Evolutionary conservation across 805 yeast genomes (phyloP).

Genomic region (Kluyveromyces nonfermentans): DNA sequence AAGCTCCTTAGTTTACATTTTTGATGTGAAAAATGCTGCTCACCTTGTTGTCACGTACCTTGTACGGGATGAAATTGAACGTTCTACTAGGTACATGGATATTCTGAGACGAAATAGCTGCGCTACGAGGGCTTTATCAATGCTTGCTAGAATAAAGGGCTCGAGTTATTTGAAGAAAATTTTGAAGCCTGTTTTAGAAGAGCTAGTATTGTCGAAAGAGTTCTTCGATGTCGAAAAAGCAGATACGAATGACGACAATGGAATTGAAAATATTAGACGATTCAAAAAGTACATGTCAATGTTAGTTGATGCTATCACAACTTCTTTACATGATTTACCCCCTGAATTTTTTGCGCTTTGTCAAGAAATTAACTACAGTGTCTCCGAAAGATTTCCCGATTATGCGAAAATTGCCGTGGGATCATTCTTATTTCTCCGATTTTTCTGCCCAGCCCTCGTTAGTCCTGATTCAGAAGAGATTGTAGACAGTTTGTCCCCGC

Average conservation of each 20-base stretch:
- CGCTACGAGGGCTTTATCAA: constrained; percentile 66
- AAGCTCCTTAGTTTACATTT: constrained; percentile 48
- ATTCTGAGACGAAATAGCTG: constrained; percentile 74
- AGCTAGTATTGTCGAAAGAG: constrained; percentile 40
- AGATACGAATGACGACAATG: constrained; percentile 30
- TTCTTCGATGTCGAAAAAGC: constrained; percentile 58
- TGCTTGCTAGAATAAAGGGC: constrained; percentile 64
- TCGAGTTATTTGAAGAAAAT: constrained; percentile 43
- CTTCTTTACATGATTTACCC: constrained; percentile 53
- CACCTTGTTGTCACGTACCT: constrained; percentile 44
- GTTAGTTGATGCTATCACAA: constrained; percentile 50
- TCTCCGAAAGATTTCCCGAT: constrained; percentile 53
- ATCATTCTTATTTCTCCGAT: constrained; percentile 73
- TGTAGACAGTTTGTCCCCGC: constrained; percentile 31
- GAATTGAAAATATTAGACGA: constrained; percentile 32
- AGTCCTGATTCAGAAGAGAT: constrained; percentile 57
- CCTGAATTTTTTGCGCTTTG: constrained; percentile 64
- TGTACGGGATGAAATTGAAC: constrained; percentile 52
- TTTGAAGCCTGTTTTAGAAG: constrained; percentile 47
- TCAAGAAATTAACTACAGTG: constrained; percentile 48
- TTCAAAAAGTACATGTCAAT: constrained; percentile 49
- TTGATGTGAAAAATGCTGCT: constrained; percentile 35
- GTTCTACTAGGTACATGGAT: constrained; percentile 55
- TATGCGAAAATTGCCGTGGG: constrained; percentile 69
- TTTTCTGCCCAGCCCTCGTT: constrained; percentile 82